A percentile compares a stretch with the other conserved stretches of the same genome.
Evolutionary conservation across 139 green algal genomes (phyloP).

Genomic region (Yamagishiella unicocca): DNA sequence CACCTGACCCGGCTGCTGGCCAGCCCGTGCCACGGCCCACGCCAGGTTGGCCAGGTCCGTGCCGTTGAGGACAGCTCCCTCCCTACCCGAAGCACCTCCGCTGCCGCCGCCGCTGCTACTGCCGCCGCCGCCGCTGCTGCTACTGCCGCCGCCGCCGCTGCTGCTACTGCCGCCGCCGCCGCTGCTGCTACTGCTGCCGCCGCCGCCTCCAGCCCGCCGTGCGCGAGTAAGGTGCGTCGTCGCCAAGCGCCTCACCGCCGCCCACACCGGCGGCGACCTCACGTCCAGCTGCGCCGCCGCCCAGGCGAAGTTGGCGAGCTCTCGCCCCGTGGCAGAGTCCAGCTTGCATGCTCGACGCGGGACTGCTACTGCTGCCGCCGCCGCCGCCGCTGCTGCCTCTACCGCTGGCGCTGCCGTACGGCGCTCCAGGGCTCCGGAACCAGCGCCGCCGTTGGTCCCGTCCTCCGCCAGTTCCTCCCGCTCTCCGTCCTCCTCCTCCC

Average conservation of each 20-base stretch:
- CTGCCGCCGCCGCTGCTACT: not conserved
- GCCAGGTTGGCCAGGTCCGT: slow-evolving; percentile 9
- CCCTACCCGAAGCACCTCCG: not conserved
- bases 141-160: not conserved
- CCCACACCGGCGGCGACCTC: not conserved
- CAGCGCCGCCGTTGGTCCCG: not conserved
- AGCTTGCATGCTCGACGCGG: not conserved
- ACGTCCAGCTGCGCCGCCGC: slow-evolving; percentile 30
- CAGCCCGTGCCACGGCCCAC: not conserved
- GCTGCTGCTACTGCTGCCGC: not conserved
- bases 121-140: not conserved
- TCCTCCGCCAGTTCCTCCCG: not conserved
- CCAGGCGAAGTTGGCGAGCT: slow-evolving; percentile 39
- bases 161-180: not conserved
- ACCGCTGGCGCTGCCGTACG: not conserved
- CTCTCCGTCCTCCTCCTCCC: not conserved
- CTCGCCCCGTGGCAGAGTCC: not conserved
- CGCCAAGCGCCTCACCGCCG: not conserved
- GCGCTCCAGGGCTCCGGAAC: not conserved
- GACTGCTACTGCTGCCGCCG: not conserved
- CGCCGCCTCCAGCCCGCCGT: not conserved
- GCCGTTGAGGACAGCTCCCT: not conserved
- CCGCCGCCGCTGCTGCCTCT: not conserved
- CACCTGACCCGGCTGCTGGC: not conserved
- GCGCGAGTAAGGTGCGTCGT: not conserved